A percentile compares a stretch with the other conserved stretches of the same genome.
phyloP scores from a whole-genome alignment of 176 grass and related monocot genomes.

The Avena sativa region DNA sequence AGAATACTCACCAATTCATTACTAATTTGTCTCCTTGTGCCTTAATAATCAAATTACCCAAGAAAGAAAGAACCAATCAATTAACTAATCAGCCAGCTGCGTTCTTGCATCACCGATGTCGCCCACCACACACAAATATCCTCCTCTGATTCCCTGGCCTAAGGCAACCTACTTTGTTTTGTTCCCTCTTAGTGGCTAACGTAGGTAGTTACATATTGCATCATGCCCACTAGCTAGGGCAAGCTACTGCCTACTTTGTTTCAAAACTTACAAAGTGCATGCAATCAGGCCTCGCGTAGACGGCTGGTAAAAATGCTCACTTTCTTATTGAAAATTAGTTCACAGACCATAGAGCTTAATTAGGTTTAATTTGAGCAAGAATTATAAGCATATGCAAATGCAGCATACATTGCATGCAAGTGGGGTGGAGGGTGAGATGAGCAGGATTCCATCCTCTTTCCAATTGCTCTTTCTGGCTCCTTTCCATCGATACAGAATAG shows the following conservation, averaged over 20 bases:
- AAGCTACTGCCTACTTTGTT: background rate
- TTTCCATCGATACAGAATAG: conserved; percentile 14
- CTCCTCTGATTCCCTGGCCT: background rate
- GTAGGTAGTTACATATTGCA: background rate
- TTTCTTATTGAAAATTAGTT: background rate
- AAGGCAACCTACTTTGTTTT: background rate
- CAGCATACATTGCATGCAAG: background rate
- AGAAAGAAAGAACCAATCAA: background rate
- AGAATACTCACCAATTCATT: background rate
- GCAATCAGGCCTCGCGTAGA: too few relatives aligned
- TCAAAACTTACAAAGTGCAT: too few relatives aligned
- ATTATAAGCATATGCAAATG: background rate
- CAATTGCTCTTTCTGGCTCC: background rate
- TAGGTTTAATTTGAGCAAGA: too few relatives aligned
- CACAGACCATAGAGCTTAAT: too few relatives aligned
- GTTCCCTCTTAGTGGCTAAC: conserved; percentile 2
- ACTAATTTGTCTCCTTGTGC: background rate
- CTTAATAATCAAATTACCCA: background rate
- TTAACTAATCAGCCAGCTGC: background rate
- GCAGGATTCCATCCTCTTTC: background rate
- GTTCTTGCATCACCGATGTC: conserved; percentile 1
- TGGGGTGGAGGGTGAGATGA: background rate
- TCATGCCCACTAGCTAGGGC: conserved; percentile 8
- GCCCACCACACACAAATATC: conserved; percentile 9
- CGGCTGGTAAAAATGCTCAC: background rate